These are phyloP conservation scores for Aspergillus alliaceus DNA, from an alignment of 2,329 filamentous ascomycete genomes.

Conservation along the genomic window DNA sequence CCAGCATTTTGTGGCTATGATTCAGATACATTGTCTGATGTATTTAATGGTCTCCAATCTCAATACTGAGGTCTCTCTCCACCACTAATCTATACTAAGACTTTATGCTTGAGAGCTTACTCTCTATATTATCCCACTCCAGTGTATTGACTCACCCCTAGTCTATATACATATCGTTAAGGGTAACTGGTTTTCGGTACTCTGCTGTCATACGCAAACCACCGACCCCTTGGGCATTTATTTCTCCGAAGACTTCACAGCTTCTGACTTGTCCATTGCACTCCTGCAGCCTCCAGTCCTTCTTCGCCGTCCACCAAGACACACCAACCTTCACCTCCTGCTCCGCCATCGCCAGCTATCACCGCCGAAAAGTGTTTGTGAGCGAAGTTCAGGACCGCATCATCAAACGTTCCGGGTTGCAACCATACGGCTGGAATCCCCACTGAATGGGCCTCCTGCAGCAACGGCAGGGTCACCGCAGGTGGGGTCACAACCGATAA, in stretches of 20 bases:
- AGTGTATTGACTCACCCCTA: neutral
- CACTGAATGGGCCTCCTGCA: slow-evolving; percentile 73
- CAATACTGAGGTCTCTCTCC: neutral
- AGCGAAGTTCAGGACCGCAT: slow-evolving; percentile 70
- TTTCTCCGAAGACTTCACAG: slow-evolving; percentile 32
- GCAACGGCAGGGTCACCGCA: slow-evolving; percentile 67
- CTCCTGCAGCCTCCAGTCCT: slow-evolving; percentile 58
- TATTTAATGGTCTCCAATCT: too few relatives aligned
- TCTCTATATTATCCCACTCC: too few relatives aligned
- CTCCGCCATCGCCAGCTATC: slow-evolving; percentile 65
- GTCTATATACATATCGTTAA: neutral
- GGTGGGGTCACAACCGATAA: slow-evolving; percentile 89
- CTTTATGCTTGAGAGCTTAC: too few relatives aligned
- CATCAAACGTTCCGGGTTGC: slow-evolving; percentile 86
- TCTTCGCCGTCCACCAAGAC: slow-evolving; percentile 80
- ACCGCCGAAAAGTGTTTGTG: slow-evolving; percentile 67
- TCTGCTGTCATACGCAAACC: too few relatives aligned
- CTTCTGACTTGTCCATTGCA: slow-evolving; percentile 43
- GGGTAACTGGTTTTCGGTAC: neutral
- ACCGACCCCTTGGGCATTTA: too few relatives aligned
- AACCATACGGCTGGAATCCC: slow-evolving; percentile 79
- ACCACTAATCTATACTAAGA: too few relatives aligned
- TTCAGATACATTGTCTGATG: too few relatives aligned
- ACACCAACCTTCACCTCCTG: slow-evolving; percentile 77
- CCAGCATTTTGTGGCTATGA: too few relatives aligned